Percentiles rank a stretch among this genome's conserved stretches.
These are phyloP conservation scores for Cicer judaicum DNA, from an alignment of 306 rosid species.

Conservation along the genomic window DNA sequence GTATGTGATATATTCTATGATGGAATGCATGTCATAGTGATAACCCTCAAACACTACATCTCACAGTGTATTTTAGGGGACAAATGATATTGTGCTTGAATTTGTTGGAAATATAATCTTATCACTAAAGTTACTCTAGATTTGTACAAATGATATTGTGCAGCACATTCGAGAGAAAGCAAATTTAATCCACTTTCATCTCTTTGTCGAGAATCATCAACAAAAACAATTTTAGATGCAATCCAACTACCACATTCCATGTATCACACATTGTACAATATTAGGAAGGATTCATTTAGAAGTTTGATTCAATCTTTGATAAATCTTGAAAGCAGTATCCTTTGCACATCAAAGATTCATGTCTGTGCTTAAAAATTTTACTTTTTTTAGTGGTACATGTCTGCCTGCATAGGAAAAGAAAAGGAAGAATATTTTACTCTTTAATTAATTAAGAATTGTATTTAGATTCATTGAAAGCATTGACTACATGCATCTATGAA, in stretches of 20 bases:
- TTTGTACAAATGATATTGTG: slow-evolving; percentile 10
- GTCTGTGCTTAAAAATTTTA: background rate
- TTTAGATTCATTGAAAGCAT: too few relatives aligned
- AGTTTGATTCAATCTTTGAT: slow-evolving; percentile 19
- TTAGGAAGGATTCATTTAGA: background rate
- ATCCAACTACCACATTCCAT: background rate
- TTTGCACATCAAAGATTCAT: slow-evolving; percentile 17
- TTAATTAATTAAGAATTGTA: too few relatives aligned
- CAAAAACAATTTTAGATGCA: background rate
- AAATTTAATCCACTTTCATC: background rate
- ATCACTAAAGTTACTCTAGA: slow-evolving; percentile 27
- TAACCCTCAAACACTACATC: too few relatives aligned
- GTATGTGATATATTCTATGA: too few relatives aligned
- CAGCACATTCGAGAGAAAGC: background rate
- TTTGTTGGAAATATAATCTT: background rate
- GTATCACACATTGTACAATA: background rate
- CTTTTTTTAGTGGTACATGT: background rate
- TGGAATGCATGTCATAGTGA: too few relatives aligned
- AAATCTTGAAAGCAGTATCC: slow-evolving; percentile 13
- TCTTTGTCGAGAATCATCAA: too few relatives aligned
- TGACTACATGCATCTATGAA: too few relatives aligned
- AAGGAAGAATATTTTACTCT: background rate
- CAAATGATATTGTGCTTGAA: background rate
- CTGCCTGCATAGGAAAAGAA: background rate
- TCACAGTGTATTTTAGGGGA: too few relatives aligned